These are phyloP conservation scores for Helminthosporium solani DNA, from an alignment of 2,329 filamentous ascomycete genomes.

Conservation along the genomic window DNA sequence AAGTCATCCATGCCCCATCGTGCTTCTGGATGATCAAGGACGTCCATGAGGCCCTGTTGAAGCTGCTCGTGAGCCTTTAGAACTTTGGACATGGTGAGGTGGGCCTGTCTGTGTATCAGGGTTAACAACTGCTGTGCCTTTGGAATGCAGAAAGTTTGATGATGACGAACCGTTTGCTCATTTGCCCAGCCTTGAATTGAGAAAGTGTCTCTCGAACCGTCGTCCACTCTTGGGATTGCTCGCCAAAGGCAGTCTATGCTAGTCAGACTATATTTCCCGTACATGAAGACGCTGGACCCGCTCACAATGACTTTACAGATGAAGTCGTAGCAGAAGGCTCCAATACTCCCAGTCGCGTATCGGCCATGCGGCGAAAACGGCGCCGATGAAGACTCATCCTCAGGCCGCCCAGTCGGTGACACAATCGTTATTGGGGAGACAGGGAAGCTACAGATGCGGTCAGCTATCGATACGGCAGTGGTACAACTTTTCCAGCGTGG, in stretches of 20 bases:
- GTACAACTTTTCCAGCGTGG: not conserved
- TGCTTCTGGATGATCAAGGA: constrained; percentile 27
- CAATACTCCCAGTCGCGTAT: constrained; percentile 5
- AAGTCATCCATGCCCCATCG: constrained; percentile 24
- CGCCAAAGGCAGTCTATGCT: constrained; percentile 19
- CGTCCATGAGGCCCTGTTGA: constrained; percentile 19
- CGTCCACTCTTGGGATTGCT: constrained; percentile 18
- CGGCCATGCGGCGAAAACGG: constrained; percentile 3
- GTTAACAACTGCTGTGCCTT: not conserved
- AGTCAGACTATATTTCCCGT: not conserved
- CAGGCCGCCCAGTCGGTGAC: not conserved
- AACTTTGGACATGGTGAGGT: constrained; percentile 18
- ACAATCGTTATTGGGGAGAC: not conserved
- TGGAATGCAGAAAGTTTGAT: not conserved
- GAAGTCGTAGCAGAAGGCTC: constrained; percentile 12
- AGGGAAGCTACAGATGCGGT: not conserved
- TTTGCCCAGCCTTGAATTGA: constrained; percentile 16
- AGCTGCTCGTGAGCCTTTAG: constrained; percentile 23
- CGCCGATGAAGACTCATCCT: not conserved
- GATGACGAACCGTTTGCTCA: constrained; percentile 18
- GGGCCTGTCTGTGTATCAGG: constrained; percentile 8
- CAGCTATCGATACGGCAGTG: not conserved
- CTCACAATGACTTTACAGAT: constrained; percentile 23
- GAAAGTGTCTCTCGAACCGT: constrained; percentile 18
- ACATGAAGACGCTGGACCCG: not conserved